Evolutionary conservation across 73 alveolate species (phyloP).

Genomic region (Stentor coeruleus): DNA sequence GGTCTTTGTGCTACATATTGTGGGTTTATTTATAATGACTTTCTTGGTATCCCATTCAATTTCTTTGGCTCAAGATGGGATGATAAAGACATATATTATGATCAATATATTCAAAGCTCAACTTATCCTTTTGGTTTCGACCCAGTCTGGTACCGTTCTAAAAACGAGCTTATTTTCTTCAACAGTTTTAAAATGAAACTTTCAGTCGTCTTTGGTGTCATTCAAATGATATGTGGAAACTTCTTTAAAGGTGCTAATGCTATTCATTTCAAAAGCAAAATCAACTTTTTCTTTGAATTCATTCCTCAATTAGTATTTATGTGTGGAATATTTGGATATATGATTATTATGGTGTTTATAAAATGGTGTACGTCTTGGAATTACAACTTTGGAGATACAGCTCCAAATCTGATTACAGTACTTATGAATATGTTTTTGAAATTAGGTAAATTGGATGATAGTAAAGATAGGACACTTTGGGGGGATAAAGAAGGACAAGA

Average conservation of each 20-base stretch:
- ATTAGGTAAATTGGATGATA: constrained; percentile 77
- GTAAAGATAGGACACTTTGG: constrained; percentile 54
- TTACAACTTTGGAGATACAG: constrained; percentile 59
- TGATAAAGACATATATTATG: constrained; percentile 35
- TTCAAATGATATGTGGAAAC: constrained; percentile 93
- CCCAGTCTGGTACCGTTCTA: constrained; percentile 91
- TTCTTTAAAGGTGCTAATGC: constrained; percentile 87
- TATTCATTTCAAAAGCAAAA: constrained; percentile 68
- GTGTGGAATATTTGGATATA: constrained; percentile 84
- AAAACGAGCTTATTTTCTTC: constrained; percentile 83
- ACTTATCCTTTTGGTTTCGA: constrained; percentile 94
- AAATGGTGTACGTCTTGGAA: constrained; percentile 91
- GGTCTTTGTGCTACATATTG: constrained; percentile 90
- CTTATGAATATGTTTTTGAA: constrained; percentile 88
- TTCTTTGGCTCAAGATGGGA: constrained; percentile 82
- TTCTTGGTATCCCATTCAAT: constrained; percentile 86
- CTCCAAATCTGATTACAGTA: constrained; percentile 90
- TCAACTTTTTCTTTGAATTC: constrained; percentile 86
- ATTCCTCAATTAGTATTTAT: constrained; percentile 89
- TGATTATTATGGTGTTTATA: constrained; percentile 82
- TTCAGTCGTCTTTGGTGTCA: constrained; percentile 93
- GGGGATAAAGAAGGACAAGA: constrained; percentile 65
- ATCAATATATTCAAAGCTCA: constrained; percentile 36
- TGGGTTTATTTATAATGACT: constrained; percentile 96
- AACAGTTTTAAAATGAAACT: constrained; percentile 96